phyloP scores from a whole-genome alignment of 164 flowering plant genomes.

The Dillenia suffruticosa region DNA sequence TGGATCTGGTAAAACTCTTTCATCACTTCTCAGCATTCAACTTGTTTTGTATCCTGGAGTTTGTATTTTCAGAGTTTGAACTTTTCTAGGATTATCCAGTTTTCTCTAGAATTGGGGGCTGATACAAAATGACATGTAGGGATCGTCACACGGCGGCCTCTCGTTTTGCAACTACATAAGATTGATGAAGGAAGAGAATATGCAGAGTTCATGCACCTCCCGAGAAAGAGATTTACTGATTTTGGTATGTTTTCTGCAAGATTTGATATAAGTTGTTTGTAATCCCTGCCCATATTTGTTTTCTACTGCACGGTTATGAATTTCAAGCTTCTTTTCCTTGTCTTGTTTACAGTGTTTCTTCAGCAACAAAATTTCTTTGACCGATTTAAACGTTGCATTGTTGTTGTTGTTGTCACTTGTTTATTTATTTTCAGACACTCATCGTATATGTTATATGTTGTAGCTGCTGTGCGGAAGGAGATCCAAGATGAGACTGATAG shows the following conservation, averaged over 20 bases:
- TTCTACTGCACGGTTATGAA: no score
- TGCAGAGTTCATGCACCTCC: conserved; percentile 88
- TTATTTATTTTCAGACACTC: neutral
- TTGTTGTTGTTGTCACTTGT: neutral
- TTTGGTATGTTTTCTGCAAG: conserved; percentile 42
- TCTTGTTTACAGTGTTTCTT: no score
- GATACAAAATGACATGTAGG: conserved; percentile 32
- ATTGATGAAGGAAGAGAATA: conserved; percentile 81
- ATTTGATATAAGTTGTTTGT: no score
- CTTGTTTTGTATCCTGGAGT: no score
- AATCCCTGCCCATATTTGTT: no score
- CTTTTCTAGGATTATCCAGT: no score
- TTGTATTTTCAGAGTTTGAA: no score
- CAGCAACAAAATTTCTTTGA: no score
- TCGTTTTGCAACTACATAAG: conserved; percentile 88
- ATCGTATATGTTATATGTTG: conserved; percentile 10
- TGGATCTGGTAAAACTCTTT: conserved; percentile 45
- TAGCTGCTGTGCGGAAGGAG: conserved; percentile 94
- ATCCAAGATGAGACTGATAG: conserved; percentile 93
- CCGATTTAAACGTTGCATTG: no score
- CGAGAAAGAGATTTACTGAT: conserved; percentile 75
- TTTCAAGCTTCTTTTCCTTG: no score
- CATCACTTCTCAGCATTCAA: no score
- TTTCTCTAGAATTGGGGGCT: no score
- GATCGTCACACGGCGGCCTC: conserved; percentile 89